Percentiles rank a stretch among this genome's conserved stretches.
These are phyloP conservation scores for Phlyctochytrium planicorne DNA, from an alignment of 192 early-diverging fungal species.

Conservation along the genomic window DNA sequence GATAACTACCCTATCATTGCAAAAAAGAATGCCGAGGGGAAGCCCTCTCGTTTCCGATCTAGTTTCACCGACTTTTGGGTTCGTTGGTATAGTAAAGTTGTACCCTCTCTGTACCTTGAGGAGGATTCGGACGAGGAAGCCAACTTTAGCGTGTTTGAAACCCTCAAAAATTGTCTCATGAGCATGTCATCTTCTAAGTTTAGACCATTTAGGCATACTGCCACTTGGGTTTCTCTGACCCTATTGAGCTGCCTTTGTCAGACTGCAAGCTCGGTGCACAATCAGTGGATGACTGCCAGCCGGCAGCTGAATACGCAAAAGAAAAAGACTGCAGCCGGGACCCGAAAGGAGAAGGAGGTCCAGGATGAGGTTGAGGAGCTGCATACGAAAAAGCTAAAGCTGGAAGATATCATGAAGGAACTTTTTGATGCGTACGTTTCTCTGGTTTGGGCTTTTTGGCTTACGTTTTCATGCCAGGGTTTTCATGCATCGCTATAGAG, in stretches of 20 bases:
- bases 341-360: slow-evolving; percentile 33
- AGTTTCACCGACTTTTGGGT: slow-evolving; percentile 69
- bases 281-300: slow-evolving; percentile 60
- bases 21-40: slow-evolving; percentile 33
- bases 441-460: background rate
- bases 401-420: slow-evolving; percentile 64
- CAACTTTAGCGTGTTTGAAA: slow-evolving; percentile 28
- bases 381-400: slow-evolving; percentile 53
- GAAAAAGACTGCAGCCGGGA: slow-evolving; percentile 10
- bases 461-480: slow-evolving; percentile 57
- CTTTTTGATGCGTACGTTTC: slow-evolving; percentile 71
- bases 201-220: slow-evolving; percentile 88
- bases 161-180: slow-evolving; percentile 38
- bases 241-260: slow-evolving; percentile 68
- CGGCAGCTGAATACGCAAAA: slow-evolving; percentile 33
- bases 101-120: slow-evolving; percentile 55
- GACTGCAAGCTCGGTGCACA: slow-evolving; percentile 56
- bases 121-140: slow-evolving; percentile 23
- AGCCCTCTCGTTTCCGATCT: slow-evolving; percentile 62
- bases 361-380: slow-evolving; percentile 46
- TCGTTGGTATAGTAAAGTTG: slow-evolving; percentile 31
- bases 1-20: slow-evolving; percentile 76
- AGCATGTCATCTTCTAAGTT: slow-evolving; percentile 65
- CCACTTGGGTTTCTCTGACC: slow-evolving; percentile 69
- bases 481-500: slow-evolving; percentile 87